A percentile compares a stretch with the other conserved stretches of the same genome.
phyloP scores from a whole-genome alignment of 257 asterid species.

The Solanum tarapatanum region DNA sequence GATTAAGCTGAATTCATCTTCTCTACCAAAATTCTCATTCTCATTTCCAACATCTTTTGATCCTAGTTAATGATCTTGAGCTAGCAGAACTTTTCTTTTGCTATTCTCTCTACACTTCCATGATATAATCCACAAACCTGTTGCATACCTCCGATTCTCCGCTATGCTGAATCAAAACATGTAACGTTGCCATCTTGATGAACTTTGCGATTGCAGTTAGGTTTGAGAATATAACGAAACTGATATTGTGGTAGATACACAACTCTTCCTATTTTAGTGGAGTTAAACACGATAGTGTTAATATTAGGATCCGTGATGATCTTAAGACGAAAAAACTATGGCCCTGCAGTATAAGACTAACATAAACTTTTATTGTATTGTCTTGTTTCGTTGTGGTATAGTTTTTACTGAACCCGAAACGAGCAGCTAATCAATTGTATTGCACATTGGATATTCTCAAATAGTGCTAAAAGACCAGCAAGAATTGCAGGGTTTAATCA shows the following conservation, averaged over 20 bases:
- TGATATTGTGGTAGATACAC: too few species aligned
- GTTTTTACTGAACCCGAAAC: slow-evolving; percentile 13
- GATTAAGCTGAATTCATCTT: too few species aligned
- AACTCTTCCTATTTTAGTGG: too few species aligned
- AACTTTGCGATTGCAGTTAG: too few species aligned
- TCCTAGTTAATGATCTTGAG: too few species aligned
- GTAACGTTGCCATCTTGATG: background rate
- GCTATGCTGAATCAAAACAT: background rate
- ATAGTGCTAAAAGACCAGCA: slow-evolving; percentile 18
- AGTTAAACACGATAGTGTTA: too few species aligned
- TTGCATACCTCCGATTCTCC: background rate
- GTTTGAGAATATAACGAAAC: too few species aligned
- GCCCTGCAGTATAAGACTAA: background rate
- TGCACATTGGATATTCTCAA: slow-evolving; percentile 13
- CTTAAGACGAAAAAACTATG: slow-evolving; percentile 44
- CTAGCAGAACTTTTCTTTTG: too few species aligned
- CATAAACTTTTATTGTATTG: slow-evolving; percentile 51
- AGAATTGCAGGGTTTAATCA: background rate
- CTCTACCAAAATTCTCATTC: too few species aligned
- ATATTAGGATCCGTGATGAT: slow-evolving; percentile 11
- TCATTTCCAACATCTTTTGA: too few species aligned
- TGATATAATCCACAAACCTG: background rate
- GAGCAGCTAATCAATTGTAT: slow-evolving; percentile 16
- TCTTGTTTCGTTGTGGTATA: slow-evolving; percentile 30
- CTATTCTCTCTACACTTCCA: too few species aligned